Evolutionary conservation across 768 basidiomycete species (phyloP).

Genomic region (Pisolithus tinctorius): DNA sequence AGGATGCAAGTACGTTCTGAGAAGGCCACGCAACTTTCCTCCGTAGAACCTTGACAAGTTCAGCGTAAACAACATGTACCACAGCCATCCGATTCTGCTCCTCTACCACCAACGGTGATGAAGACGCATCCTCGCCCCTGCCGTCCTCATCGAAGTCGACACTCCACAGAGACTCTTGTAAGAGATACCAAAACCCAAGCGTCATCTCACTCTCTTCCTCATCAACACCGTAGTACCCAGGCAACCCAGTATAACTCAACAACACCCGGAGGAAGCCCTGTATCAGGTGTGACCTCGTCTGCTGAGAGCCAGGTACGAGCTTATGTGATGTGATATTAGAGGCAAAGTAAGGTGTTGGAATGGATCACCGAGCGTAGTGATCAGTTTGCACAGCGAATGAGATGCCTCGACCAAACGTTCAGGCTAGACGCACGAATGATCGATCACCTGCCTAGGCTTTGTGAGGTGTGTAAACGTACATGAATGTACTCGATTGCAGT

Average conservation of each 20-base stretch:
- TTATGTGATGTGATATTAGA: conserved; percentile 49
- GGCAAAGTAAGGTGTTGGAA: conserved; percentile 75
- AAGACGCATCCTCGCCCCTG: conserved; percentile 14
- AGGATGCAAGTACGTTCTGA: conserved; percentile 36
- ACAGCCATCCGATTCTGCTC: conserved; percentile 40
- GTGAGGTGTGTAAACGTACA: conserved; percentile 23
- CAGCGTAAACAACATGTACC: conserved; percentile 71
- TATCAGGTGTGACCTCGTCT: conserved; percentile 43
- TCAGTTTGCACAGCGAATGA: conserved; percentile 72
- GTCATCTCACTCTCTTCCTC: conserved; percentile 88
- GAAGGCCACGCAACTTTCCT: conserved; percentile 72
- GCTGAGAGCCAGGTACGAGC: conserved; percentile 28
- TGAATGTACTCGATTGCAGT: conserved; percentile 28
- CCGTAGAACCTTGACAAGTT: conserved; percentile 65
- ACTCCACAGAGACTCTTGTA: conserved; percentile 83
- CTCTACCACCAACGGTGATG: conserved; percentile 11
- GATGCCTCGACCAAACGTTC: conserved; percentile 45
- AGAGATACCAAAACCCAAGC: conserved; percentile 83
- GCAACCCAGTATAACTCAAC: conserved; percentile 66
- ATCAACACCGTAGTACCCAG: conserved; percentile 73
- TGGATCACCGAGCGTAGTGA: conserved; percentile 83
- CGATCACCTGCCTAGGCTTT: not conserved
- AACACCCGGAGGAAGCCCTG: conserved; percentile 70
- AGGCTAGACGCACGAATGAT: conserved; percentile 12
- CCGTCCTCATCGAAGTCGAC: conserved; percentile 44